Evolutionary conservation across 116 monocot genomes (phyloP), one percentile per base, ranked within the genome.

Genomic region (Papilionanthe hybrid): DNA sequence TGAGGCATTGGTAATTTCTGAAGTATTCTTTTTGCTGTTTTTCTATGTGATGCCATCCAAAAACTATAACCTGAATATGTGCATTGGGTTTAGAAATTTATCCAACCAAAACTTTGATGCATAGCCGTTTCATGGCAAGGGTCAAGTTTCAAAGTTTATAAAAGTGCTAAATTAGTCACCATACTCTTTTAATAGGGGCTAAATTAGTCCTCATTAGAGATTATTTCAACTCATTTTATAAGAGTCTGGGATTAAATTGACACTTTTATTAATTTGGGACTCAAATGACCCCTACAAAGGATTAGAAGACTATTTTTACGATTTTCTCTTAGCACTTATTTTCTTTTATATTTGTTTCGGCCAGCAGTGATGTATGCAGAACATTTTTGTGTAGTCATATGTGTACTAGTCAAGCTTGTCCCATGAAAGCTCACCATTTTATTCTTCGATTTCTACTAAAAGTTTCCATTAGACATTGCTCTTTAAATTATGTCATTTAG

Each of bases 1-100:
- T 98, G 79, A 91, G 93, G 78, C 93, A 98, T 81, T 98, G 98
- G 98, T 98, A 90, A 80, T 67, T 30, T 76, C 47, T 81, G 49
- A 42, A 75, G 60, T 19, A 17, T 23, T 20, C 65, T 17, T 30
- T 72, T 68, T 6, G 67, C 3, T 44, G 19, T 12, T 73, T 44
- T 73, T 73, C 7, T 32, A 17, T 1, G 9, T 29, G 0, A 69
- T 17, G 32, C 37, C 37, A 69, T 69, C 1, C 69, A 69, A 37
- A 69, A 69, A 17, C 37, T 69, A 17, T 69, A 69, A 69, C 17
- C 32, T 69, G 32, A 5, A 37, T 32, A 69, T 37, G 37, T 73
- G 44, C 73, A 73, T 43, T 43, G n/a, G 22, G 22, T 32, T 44
- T 43, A 73, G 42, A 73, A n/a, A 44, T 44, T 44, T 73, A 17